Evolutionary conservation across 352 stramenopile species (phyloP).

Genomic region (Pythium sp.): DNA sequence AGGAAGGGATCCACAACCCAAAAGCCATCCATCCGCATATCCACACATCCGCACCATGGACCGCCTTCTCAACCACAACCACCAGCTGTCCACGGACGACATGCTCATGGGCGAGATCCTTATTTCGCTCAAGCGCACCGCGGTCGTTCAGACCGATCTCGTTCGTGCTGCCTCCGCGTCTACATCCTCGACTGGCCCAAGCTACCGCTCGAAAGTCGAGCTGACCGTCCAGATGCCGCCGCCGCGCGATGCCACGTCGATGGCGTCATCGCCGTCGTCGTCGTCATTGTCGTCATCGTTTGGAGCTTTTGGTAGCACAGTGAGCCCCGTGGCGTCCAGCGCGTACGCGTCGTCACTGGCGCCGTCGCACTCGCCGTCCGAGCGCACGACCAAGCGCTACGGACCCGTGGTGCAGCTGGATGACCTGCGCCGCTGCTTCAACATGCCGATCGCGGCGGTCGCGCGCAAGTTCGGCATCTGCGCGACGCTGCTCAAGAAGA

Average conservation of each 20-base stretch:
- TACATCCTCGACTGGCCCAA: background rate
- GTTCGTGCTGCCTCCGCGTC: background rate
- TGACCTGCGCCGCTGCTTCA: conserved; percentile 76
- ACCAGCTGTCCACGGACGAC: conserved; percentile 50
- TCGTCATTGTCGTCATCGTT: background rate
- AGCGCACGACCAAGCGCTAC: conserved; percentile 53
- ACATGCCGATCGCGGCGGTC: conserved; percentile 81
- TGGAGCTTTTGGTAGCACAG: conserved; percentile 16
- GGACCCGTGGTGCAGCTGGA: conserved; percentile 69
- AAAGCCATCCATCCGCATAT: conserved; percentile 5
- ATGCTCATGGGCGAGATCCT: conserved; percentile 78
- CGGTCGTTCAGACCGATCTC: conserved; percentile 20
- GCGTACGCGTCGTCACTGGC: conserved; percentile 21
- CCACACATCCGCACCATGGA: conserved; percentile 10
- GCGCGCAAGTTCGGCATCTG: conserved; percentile 84
- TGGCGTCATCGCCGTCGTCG: conserved; percentile 27
- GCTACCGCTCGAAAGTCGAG: conserved; percentile 46
- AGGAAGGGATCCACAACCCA: background rate
- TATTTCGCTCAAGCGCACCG: conserved; percentile 64
- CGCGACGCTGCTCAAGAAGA: conserved; percentile 84
- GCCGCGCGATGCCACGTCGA: conserved; percentile 16
- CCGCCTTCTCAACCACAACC: background rate
- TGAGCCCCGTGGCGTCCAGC: conserved; percentile 50
- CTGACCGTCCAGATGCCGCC: conserved; percentile 44
- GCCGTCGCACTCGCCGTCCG: conserved; percentile 28